Conservation (phyloP, 192 early-diverging fungal species). For the Phlyctochytrium planicorne region DNA sequence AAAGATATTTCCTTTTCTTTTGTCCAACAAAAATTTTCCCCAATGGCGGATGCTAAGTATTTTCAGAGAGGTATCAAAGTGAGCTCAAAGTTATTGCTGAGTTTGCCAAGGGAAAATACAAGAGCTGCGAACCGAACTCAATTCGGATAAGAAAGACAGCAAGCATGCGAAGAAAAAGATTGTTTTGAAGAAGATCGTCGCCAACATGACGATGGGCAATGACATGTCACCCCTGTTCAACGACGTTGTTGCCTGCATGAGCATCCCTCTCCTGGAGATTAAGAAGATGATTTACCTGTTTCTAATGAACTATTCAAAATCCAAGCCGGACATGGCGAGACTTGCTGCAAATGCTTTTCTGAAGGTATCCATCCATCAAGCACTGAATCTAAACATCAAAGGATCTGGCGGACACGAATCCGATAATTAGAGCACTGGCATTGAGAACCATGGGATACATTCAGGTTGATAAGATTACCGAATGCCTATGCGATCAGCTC, state of each 20-base stretch:
- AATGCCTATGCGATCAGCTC: constrained; percentile 89
- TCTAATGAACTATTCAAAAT: constrained; percentile 96
- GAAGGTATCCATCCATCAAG: constrained; percentile 43
- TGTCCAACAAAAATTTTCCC: too few relatives aligned
- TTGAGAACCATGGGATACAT: constrained; percentile 99
- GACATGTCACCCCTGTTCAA: constrained; percentile 94
- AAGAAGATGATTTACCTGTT: constrained; percentile 99
- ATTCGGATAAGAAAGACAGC: constrained; percentile 79
- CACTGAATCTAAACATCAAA: constrained; percentile 24
- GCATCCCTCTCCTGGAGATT: constrained; percentile 95
- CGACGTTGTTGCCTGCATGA: constrained; percentile 99
- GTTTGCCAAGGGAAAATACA: constrained; percentile 62
- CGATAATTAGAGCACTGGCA: constrained; percentile 91
- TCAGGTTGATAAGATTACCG: constrained; percentile 91
- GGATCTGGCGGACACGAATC: constrained; percentile 94
- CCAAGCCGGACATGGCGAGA: constrained; percentile 95
- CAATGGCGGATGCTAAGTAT: constrained; percentile 25
- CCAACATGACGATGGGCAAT: constrained; percentile 99
- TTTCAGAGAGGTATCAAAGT: constrained; percentile 52
- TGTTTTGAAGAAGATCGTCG: constrained; percentile 95
- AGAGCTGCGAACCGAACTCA: constrained; percentile 83
- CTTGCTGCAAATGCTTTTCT: constrained; percentile 97
- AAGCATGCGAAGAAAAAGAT: constrained; percentile 80
- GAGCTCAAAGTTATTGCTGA: background rate
- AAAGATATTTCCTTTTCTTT: too few relatives aligned